Evolutionary conservation across 208 protist genomes (phyloP), one percentile per base, ranked within the genome.

Genomic region (Naegleria fowleri): DNA sequence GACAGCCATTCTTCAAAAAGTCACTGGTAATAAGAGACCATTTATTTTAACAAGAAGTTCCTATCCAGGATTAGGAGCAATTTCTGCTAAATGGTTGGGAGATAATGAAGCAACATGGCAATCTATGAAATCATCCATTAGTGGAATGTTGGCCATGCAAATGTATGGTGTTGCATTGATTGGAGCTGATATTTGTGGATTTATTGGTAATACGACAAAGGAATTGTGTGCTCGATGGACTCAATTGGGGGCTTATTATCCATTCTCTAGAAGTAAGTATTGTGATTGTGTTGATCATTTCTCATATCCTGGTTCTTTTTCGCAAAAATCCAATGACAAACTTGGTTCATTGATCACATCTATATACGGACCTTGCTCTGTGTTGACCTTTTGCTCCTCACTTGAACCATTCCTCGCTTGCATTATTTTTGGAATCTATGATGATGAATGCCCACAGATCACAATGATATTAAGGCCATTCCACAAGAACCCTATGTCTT

Each of bases 171-270:
- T 98, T 40, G 93, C 95, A 22, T 52, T 98, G 0, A 94, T 97
- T 58, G 97, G 97, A 25, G 93, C 97, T 29, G 97, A 98, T 92
- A 96, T 98, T 84, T 96, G 96, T 91, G 96, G 96, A 67, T 98
- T 98, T 84, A 90, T 91, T 48, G 91, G 76, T n/a, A 90, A 97
- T 51, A 94, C 96, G 7, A 97, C 92, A n/a, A 79, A 91, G 43
- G 96, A 98, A 92, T 90, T 98, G 9, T 97, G 95, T 91, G 90
- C 92, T 13, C 92, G 97, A 15, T 98, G 97, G 97, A 93, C 94
- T 51, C 88, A 97, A 91, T 52, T 97, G 3, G 95, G 96, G 36
- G 76, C 91, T 19, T 97, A 98, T 89, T 97, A 97, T 91, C 96
- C 97, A 48, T 98, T 98, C 90, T 55, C 92, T 19, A 92, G 96